These are phyloP conservation scores for Emergomyces pasteurianus DNA, from an alignment of 2,329 filamentous ascomycete genomes.

Conservation along the genomic window DNA sequence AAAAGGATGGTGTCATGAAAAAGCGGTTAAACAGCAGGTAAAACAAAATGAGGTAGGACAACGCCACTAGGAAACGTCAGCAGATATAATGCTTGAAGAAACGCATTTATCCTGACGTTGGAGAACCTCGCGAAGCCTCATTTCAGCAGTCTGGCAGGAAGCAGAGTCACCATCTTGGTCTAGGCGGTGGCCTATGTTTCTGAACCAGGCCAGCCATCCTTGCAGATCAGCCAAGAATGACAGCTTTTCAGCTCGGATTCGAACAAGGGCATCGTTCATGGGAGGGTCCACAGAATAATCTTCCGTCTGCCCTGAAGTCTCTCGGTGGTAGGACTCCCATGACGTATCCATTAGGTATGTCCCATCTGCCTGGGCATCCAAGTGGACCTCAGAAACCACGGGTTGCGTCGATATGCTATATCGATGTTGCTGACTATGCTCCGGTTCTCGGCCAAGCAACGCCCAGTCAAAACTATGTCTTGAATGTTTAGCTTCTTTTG, in stretches of 20 bases:
- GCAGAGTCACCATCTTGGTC: conserved; percentile 5
- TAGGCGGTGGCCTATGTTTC: conserved; percentile 13
- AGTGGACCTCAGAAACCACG: conserved; percentile 27
- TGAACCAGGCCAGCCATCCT: conserved; percentile 26
- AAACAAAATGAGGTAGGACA: background rate
- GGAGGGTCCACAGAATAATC: background rate
- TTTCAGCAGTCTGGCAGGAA: conserved; percentile 24
- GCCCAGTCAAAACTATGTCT: conserved; percentile 13
- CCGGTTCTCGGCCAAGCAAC: conserved; percentile 17
- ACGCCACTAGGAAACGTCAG: background rate
- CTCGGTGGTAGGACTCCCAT: conserved; percentile 1
- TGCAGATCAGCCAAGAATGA: conserved; percentile 20
- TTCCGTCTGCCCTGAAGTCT: background rate
- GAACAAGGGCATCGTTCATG: background rate
- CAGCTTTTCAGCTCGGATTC: conserved; percentile 4
- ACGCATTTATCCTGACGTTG: conserved; percentile 14
- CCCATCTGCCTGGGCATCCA: conserved; percentile 25
- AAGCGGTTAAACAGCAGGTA: background rate
- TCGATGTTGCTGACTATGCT: conserved; percentile 4
- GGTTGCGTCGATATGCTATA: conserved; percentile 23
- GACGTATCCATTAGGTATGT: conserved; percentile 9
- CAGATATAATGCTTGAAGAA: background rate
- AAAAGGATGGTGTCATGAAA: background rate
- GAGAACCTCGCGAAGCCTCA: conserved; percentile 25
- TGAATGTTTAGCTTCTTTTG: background rate